phyloP scores from a whole-genome alignment of 495 filamentous ascomycete genomes.

The Daldinia vernicosa region DNA sequence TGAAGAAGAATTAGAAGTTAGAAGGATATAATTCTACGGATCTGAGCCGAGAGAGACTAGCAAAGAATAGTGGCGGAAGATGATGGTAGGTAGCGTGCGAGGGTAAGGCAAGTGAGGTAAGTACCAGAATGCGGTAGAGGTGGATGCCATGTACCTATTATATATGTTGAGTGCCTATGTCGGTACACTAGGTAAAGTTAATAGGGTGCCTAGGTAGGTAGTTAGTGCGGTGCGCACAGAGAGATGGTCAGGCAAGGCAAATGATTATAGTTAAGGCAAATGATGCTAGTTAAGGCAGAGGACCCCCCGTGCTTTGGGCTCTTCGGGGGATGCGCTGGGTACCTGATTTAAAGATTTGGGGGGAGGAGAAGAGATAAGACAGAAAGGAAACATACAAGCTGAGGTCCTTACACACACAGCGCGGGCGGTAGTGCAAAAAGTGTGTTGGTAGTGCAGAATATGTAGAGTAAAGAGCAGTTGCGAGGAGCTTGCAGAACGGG shows the following conservation, averaged over 20 bases:
- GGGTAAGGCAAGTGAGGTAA: background rate
- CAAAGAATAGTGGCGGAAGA: slow-evolving; percentile 31
- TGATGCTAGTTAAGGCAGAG: background rate
- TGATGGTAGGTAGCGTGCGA: slow-evolving; percentile 8
- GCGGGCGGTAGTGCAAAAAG: slow-evolving; percentile 1
- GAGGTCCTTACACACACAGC: background rate
- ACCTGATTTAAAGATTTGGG: background rate
- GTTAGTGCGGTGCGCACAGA: slow-evolving; percentile 15
- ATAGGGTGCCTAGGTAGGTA: background rate
- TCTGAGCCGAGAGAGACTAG: slow-evolving; percentile 40
- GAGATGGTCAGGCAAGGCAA: background rate
- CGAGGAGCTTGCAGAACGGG: slow-evolving; percentile 33
- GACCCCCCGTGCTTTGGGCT: slow-evolving; percentile 25
- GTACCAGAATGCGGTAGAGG: slow-evolving; percentile 27
- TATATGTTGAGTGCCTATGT: too few species aligned
- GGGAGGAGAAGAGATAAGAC: background rate
- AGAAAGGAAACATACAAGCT: background rate
- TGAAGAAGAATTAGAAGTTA: slow-evolving; percentile 3
- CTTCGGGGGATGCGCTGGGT: background rate
- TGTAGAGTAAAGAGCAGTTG: slow-evolving; percentile 20
- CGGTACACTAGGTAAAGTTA: background rate
- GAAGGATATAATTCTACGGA: slow-evolving; percentile 44
- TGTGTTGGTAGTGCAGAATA: slow-evolving; percentile 4
- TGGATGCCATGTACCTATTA: too few species aligned
- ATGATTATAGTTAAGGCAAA: background rate